Evolutionary conservation across 805 yeast species (phyloP).

Genomic region (Candida ulmi): DNA sequence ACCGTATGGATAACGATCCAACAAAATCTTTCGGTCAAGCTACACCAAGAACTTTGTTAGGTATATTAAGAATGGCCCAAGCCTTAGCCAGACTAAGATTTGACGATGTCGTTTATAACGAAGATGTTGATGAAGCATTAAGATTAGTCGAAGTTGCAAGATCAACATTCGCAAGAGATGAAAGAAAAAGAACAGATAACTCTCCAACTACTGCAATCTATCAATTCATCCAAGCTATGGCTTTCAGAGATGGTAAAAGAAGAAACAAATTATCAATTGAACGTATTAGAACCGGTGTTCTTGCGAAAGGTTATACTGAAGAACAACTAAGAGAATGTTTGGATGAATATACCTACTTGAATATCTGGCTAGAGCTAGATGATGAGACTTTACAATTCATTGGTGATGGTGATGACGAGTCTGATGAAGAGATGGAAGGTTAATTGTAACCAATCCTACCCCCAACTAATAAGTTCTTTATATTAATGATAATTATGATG

Average conservation of each 20-base stretch:
- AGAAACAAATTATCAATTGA: constrained; percentile 34
- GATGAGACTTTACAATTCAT: constrained; percentile 58
- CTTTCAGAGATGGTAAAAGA: constrained; percentile 31
- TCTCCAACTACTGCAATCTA: constrained; percentile 65
- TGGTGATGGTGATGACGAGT: constrained; percentile 28
- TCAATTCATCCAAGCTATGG: constrained; percentile 60
- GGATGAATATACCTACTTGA: constrained; percentile 62
- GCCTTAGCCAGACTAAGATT: constrained; percentile 90
- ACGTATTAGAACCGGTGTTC: constrained; percentile 52
- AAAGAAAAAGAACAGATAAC: constrained; percentile 51
- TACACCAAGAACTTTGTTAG: constrained; percentile 92
- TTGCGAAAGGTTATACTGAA: constrained; percentile 80
- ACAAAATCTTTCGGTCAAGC: constrained; percentile 81
- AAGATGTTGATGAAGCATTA: constrained; percentile 94
- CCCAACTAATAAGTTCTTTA: no score
- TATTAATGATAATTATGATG: no score
- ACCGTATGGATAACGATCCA: constrained; percentile 59
- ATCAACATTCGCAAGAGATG: constrained; percentile 57
- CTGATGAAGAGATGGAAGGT: constrained; percentile 10
- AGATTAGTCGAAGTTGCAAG: constrained; percentile 85
- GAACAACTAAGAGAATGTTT: constrained; percentile 73
- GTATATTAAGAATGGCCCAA: constrained; percentile 87
- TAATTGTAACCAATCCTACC: not conserved
- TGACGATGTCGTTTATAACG: constrained; percentile 58
- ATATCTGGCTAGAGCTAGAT: constrained; percentile 72